Evolutionary conservation across 2,329 filamentous ascomycete species (phyloP).

Genomic region (Fusarium sulawesiense): DNA sequence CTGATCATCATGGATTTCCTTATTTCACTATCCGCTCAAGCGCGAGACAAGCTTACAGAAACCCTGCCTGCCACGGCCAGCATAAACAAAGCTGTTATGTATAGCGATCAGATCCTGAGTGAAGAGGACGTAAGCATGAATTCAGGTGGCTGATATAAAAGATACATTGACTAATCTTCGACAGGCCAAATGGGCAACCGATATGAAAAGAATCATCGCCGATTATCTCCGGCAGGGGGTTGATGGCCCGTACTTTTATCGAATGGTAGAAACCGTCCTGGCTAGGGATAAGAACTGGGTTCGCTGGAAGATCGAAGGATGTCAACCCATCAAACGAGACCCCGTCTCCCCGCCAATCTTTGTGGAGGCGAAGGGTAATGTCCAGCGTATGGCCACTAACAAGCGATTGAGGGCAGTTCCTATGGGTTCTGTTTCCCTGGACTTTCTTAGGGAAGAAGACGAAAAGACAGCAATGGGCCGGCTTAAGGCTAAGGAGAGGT

Average conservation of each 20-base stretch:
- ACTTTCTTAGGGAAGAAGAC: slow-evolving; percentile 79
- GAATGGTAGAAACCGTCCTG: slow-evolving; percentile 96
- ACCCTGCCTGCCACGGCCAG: slow-evolving; percentile 68
- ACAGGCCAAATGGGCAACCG: slow-evolving; percentile 83
- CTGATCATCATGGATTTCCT: slow-evolving; percentile 96
- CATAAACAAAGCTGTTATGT: slow-evolving; percentile 89
- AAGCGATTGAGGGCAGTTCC: slow-evolving; percentile 76
- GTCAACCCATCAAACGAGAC: slow-evolving; percentile 83
- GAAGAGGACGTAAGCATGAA: slow-evolving; percentile 80
- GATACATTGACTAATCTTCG: slow-evolving; percentile 16
- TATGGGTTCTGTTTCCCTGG: slow-evolving; percentile 79
- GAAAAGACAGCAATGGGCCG: slow-evolving; percentile 71
- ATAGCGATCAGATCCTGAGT: slow-evolving; percentile 74
- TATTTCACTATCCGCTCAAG: slow-evolving; percentile 84
- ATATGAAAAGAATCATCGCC: slow-evolving; percentile 82
- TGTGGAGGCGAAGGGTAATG: slow-evolving; percentile 73
- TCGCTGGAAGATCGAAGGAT: slow-evolving; percentile 96
- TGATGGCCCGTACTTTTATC: slow-evolving; percentile 92
- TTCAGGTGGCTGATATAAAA: not conserved
- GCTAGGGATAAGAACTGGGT: slow-evolving; percentile 99
- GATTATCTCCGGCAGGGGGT: slow-evolving; percentile 82
- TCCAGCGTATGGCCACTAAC: slow-evolving; percentile 73
- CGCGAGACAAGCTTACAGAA: slow-evolving; percentile 74
- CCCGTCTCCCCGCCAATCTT: slow-evolving; percentile 77
- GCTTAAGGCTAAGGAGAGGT: slow-evolving; percentile 74